Evolutionary conservation across 768 basidiomycete species (phyloP), one percentile per base, ranked within the genome.

Genomic region (Suillus lakei): DNA sequence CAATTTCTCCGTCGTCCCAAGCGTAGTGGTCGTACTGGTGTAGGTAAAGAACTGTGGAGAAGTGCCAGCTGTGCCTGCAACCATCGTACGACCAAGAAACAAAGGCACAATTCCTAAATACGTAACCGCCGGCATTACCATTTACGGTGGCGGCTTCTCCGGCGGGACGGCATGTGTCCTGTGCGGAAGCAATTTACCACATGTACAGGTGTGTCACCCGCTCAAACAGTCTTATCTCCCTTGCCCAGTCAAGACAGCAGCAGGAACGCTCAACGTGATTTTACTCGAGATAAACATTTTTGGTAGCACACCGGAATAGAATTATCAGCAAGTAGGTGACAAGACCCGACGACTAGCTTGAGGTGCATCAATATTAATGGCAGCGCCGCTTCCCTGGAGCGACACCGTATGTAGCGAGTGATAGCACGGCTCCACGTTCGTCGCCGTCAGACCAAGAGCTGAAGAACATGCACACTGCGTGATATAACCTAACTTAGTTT

Each of bases 31-130:
- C 26, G 56, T 39, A 26, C 23, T 58, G 36, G 36, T 38, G 23
- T 26, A 23, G 56, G 38, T 58, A 18, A 58, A 39, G 56, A 18
- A 26, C 15, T 39, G 56, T 58, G 56, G 56, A 28, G 56, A 58
- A 58, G 32, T n/a, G 12, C 5, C 32, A n/a, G 4, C 28, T 38
- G n/a, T 23, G n/a, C n/a, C 46, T 23, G 16, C 36, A 38, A 38
- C 4, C 2, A 56, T 58, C 56, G 56, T 58, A 58, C 56, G 8
- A 58, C 26, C 18, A 18, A 36, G 34, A 21, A 39, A 58, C 36
- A 58, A 58, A 58, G 56, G 16, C 56, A 18, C 23, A 23, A 39
- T 58, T 55, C n/a, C 54, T 36, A 28, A 28, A 39, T 58, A 10
- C 12, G 16, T 10, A 3, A 21, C 56, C 56, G 38, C 23, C 56